Evolutionary conservation across 257 asterid genomes (phyloP).

Genomic region (Solanum pinnatisectum): DNA sequence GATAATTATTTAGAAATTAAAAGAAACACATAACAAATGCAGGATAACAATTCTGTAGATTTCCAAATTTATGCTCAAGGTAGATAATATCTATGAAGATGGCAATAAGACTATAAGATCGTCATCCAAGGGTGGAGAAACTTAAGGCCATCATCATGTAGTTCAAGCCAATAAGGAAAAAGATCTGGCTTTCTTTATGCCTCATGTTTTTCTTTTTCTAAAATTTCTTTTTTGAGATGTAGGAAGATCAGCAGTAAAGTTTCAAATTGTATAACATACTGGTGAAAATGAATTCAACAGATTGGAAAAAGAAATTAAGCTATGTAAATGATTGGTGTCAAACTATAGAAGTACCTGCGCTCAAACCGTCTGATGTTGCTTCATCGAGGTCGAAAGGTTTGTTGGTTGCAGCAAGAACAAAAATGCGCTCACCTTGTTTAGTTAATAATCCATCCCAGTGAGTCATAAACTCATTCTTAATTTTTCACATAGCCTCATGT

Average conservation of each 20-base stretch:
- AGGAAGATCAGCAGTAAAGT: background rate
- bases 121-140: background rate
- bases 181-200: background rate
- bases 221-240: background rate
- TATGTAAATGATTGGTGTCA: background rate
- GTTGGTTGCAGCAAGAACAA: conserved; percentile 96
- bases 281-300: background rate
- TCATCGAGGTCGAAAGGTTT: conserved; percentile 98
- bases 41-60: background rate
- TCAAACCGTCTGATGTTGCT: conserved; percentile 91
- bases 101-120: background rate
- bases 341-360: conserved; percentile 52
- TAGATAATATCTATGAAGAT: background rate
- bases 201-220: background rate
- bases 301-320: background rate
- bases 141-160: background rate
- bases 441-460: conserved; percentile 95
- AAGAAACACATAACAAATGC: background rate
- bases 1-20: background rate
- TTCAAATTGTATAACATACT: background rate
- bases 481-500: conserved; percentile 98
- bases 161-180: background rate
- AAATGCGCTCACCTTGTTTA: conserved; percentile 74
- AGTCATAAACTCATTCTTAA: conserved; percentile 87
- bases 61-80: background rate